A percentile compares a stretch with the other conserved stretches of the same genome.
phyloP scores from a whole-genome alignment of 1,139 yeast species.

The Dujonia santamariae region DNA sequence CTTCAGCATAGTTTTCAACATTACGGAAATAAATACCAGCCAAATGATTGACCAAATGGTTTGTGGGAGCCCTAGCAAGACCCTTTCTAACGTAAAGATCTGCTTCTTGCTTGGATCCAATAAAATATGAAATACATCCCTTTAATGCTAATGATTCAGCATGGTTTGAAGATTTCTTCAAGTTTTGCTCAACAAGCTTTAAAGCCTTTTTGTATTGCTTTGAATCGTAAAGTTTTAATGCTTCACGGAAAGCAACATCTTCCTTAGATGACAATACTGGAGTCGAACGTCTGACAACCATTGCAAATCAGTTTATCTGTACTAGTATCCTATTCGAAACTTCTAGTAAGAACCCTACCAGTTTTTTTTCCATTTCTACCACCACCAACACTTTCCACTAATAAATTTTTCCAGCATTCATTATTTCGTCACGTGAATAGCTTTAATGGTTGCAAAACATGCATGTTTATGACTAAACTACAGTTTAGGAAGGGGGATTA shows the following conservation, averaged over 20 bases:
- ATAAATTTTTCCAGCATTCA: too few species aligned
- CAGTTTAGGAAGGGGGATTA: too few species aligned
- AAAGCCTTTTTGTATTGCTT: slow-evolving; percentile 87
- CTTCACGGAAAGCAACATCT: slow-evolving; percentile 72
- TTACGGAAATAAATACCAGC: slow-evolving; percentile 81
- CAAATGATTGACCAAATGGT: slow-evolving; percentile 79
- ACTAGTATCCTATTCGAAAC: too few species aligned
- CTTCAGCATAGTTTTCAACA: slow-evolving; percentile 66
- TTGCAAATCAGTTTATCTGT: too few species aligned
- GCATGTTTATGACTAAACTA: too few species aligned
- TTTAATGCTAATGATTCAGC: slow-evolving; percentile 84
- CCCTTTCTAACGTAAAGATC: slow-evolving; percentile 62
- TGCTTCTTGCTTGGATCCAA: slow-evolving; percentile 63
- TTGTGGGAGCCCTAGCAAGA: slow-evolving; percentile 48
- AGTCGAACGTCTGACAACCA: slow-evolving; percentile 22
- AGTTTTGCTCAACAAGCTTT: slow-evolving; percentile 68
- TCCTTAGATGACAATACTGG: slow-evolving; percentile 52
- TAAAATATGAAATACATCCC: slow-evolving; percentile 59
- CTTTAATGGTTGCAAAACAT: too few species aligned
- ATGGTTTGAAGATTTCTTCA: slow-evolving; percentile 74
- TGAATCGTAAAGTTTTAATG: slow-evolving; percentile 75
- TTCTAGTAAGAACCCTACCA: too few species aligned
- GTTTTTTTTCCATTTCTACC: too few species aligned
- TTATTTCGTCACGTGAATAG: too few species aligned
- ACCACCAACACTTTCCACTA: too few species aligned